Evolutionary conservation across 164 flowering plant species (phyloP).

Genomic region (Magnolia changhungtana): DNA sequence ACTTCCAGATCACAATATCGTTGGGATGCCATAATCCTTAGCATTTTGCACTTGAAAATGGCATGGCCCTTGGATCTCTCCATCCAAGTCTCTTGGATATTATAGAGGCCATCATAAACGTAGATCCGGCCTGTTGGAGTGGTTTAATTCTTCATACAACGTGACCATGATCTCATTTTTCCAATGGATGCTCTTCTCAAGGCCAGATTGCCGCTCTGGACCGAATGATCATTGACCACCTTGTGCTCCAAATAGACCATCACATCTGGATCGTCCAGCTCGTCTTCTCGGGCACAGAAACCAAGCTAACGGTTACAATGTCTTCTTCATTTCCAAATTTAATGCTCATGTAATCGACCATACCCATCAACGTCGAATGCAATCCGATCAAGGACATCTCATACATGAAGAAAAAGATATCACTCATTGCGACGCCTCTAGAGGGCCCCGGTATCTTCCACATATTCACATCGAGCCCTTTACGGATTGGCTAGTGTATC

Average conservation of each 20-base stretch:
- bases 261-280: slow-evolving; percentile 34
- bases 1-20: slow-evolving; percentile 40
- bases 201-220: slow-evolving; percentile 62
- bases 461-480: too few species aligned
- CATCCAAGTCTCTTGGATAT: slow-evolving; percentile 45
- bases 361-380: slow-evolving; percentile 49
- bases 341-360: slow-evolving; percentile 41
- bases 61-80: slow-evolving; percentile 17
- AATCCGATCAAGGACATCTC: slow-evolving; percentile 52
- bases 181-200: slow-evolving; percentile 42
- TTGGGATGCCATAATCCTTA: slow-evolving; percentile 36
- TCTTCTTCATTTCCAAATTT: slow-evolving; percentile 34
- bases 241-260: slow-evolving; percentile 53
- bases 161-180: slow-evolving; percentile 38
- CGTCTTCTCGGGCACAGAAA: slow-evolving; percentile 49
- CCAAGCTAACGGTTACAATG: slow-evolving; percentile 47
- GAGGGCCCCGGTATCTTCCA: too few species aligned
- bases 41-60: slow-evolving; percentile 17
- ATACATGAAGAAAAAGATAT: slow-evolving; percentile 31
- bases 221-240: slow-evolving; percentile 40
- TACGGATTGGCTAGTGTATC: too few species aligned
- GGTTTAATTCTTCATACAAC: slow-evolving; percentile 36
- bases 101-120: slow-evolving; percentile 56
- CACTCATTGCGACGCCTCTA: too few species aligned
- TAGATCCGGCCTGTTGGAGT: slow-evolving; percentile 33